A percentile compares a stretch with the other conserved stretches of the same genome.
These are phyloP conservation scores for Sporobolomyces phaffii DNA, from an alignment of 768 basidiomycete genomes.

Conservation along the genomic window DNA sequence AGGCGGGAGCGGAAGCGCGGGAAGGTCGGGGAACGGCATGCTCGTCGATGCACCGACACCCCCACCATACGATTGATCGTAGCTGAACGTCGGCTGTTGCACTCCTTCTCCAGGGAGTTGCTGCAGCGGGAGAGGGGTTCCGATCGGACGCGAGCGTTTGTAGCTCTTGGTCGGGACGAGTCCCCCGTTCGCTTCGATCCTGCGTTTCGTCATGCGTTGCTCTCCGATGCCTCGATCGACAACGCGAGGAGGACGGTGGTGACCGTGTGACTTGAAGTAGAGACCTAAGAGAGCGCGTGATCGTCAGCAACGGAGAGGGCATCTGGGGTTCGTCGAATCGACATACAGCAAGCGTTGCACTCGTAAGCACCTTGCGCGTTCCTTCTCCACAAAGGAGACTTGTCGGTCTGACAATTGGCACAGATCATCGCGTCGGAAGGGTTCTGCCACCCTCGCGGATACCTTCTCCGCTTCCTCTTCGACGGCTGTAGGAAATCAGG, in stretches of 20 bases:
- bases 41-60: not conserved
- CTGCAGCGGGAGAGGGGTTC: conserved; percentile 7
- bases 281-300: conserved; percentile 9
- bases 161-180: not conserved
- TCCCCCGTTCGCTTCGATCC: conserved; percentile 20
- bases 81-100: conserved; percentile 15
- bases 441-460: conserved; percentile 3
- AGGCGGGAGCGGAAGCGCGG: not conserved
- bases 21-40: conserved; percentile 1
- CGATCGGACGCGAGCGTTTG: conserved; percentile 5
- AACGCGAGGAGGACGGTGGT: conserved; percentile 28
- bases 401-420: conserved; percentile 28
- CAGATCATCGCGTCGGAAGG: conserved; percentile 13
- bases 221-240: conserved; percentile 31
- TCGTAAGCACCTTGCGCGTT: conserved; percentile 22
- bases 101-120: not conserved
- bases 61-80: not conserved
- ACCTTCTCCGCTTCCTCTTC: conserved; percentile 9
- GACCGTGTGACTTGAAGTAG: conserved; percentile 34
- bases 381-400: conserved; percentile 27
- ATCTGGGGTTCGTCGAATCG: no score
- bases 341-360: conserved; percentile 32
- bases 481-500: not conserved
- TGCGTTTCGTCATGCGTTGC: conserved; percentile 29
- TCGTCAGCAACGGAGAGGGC: no score